Evolutionary conservation across 164 flowering plant genomes (phyloP).

Genomic region (Malania oleifera): DNA sequence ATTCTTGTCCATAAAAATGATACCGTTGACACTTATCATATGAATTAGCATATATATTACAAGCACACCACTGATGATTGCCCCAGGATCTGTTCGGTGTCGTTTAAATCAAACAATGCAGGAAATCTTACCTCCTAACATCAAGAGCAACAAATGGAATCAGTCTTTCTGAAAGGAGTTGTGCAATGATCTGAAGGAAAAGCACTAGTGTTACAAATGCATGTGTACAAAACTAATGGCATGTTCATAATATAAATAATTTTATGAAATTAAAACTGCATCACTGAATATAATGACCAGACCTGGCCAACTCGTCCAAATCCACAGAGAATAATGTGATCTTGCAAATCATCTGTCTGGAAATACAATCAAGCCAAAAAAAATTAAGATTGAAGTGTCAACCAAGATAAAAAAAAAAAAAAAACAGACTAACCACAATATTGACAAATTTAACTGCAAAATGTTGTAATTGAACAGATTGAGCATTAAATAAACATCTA

Average conservation of each 20-base stretch:
- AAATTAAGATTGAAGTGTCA: background rate
- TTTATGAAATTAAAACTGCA: background rate
- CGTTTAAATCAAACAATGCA: background rate
- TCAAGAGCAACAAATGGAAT: conserved; percentile 99
- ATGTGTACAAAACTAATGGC: background rate
- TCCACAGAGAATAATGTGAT: conserved; percentile 98
- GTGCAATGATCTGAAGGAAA: conserved; percentile 81
- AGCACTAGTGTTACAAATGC: background rate
- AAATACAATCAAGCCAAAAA: conserved; percentile 21
- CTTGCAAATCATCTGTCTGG: conserved; percentile 99
- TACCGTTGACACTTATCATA: too few relatives aligned
- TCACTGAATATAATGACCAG: background rate
- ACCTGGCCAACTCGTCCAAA: conserved; percentile 99
- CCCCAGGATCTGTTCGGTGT: background rate
- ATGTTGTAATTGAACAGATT: too few relatives aligned
- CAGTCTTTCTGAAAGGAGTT: conserved; percentile 94
- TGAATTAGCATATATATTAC: background rate
- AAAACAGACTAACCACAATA: background rate
- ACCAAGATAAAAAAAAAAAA: background rate
- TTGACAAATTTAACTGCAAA: too few relatives aligned
- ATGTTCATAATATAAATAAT: background rate
- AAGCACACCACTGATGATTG: background rate
- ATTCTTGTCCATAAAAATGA: too few relatives aligned
- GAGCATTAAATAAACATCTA: too few relatives aligned
- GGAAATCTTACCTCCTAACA: conserved; percentile 75